Evolutionary conservation across 169 alveolate genomes (phyloP).

Genomic region (Cyclospora cayetanensis): DNA sequence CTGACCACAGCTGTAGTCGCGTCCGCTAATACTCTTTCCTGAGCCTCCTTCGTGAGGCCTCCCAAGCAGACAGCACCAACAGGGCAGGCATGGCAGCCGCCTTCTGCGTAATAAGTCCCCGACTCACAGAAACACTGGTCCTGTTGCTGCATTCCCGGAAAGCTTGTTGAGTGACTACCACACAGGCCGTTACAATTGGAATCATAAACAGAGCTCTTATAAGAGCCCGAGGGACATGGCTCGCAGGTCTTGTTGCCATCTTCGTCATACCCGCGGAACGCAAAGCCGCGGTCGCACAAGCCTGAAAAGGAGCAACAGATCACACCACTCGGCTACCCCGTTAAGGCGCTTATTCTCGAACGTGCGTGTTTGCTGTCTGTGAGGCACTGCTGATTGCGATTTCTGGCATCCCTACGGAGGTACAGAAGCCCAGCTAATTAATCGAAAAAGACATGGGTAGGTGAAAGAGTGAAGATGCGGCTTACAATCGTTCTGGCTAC

Average conservation of each 20-base stretch:
- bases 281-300: slow-evolving; percentile 83
- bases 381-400: background rate
- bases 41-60: slow-evolving; percentile 69
- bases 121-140: slow-evolving; percentile 82
- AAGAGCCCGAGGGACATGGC: slow-evolving; percentile 84
- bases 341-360: background rate
- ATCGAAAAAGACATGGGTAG: background rate
- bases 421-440: background rate
- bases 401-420: background rate
- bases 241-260: slow-evolving; percentile 74
- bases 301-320: slow-evolving; percentile 8
- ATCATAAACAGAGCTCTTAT: slow-evolving; percentile 84
- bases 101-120: slow-evolving; percentile 79
- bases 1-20: slow-evolving; percentile 64
- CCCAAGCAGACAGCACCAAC: slow-evolving; percentile 86
- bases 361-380: background rate
- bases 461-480: background rate
- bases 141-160: slow-evolving; percentile 80
- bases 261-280: slow-evolving; percentile 74
- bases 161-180: slow-evolving; percentile 81
- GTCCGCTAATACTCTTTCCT: background rate
- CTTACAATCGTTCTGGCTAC: slow-evolving; percentile 78
- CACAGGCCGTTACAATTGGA: slow-evolving; percentile 81
- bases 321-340: background rate
- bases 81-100: slow-evolving; percentile 80